Conservation (phyloP, 768 basidiomycete genomes). For the Trichaptum fuscoviolaceum region DNA sequence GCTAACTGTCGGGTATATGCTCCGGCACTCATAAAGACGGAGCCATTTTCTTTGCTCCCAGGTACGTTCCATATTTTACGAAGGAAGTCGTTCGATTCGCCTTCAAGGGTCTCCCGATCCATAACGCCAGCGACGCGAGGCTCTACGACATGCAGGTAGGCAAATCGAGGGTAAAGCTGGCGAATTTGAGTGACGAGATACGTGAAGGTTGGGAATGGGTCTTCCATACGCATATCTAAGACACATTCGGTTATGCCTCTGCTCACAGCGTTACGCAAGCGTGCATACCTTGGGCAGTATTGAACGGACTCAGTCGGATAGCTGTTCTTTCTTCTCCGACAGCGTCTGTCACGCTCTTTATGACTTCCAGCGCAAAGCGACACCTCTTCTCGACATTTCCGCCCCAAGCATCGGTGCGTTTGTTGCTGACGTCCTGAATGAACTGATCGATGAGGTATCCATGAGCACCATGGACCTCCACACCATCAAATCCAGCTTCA, state of each 20-base stretch:
- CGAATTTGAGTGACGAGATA: conserved; percentile 26
- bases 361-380: conserved; percentile 50
- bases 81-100: conserved; percentile 10
- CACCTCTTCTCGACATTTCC: conserved; percentile 58
- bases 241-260: background rate
- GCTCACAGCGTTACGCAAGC: no score
- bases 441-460: conserved; percentile 32
- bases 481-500: conserved; percentile 64
- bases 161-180: conserved; percentile 27
- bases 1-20: conserved; percentile 17
- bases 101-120: background rate
- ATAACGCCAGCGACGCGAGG: conserved; percentile 19
- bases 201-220: conserved; percentile 28
- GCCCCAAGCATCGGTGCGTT: conserved; percentile 47
- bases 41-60: background rate
- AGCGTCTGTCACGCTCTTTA: conserved; percentile 32
- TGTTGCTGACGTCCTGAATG: conserved; percentile 28
- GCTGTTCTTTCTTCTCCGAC: conserved; percentile 12
- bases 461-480: conserved; percentile 36
- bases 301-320: conserved; percentile 29
- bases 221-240: conserved; percentile 2
- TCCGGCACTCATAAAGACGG: conserved; percentile 12
- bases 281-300: conserved; percentile 3
- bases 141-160: conserved; percentile 39
- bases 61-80: conserved; percentile 6